phyloP scores from a whole-genome alignment of 306 rosid species.

The Datisca glomerata region DNA sequence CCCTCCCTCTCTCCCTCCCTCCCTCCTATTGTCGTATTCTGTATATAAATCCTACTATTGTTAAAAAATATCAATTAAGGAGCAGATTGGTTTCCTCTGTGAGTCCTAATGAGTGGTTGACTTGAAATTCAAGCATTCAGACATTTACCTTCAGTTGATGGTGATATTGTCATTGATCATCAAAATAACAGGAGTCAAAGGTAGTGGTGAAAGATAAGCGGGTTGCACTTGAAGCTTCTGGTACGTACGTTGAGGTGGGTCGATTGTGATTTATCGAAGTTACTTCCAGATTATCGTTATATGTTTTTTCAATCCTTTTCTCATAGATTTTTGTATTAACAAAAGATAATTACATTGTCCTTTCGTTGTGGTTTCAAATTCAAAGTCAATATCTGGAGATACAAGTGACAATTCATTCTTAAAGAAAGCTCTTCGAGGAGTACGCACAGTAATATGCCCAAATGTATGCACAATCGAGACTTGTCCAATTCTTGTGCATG shows the following conservation, averaged over 20 bases:
- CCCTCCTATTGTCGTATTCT: no score
- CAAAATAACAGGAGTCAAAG: constrained; percentile 55
- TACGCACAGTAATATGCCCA: constrained; percentile 75
- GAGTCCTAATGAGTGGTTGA: no score
- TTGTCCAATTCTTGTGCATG: no score
- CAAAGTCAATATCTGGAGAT: constrained; percentile 63
- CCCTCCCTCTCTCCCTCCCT: no score
- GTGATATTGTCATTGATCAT: no score
- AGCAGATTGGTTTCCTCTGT: no score
- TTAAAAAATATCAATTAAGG: no score
- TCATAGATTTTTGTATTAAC: constrained; percentile 1
- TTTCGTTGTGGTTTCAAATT: constrained; percentile 13
- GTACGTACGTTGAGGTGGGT: constrained; percentile 80
- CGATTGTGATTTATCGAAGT: constrained; percentile 13
- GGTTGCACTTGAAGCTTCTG: constrained; percentile 85
- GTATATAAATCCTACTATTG: no score
- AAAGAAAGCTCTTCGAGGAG: constrained; percentile 70
- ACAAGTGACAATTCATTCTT: no score
- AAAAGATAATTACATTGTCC: constrained; percentile 13
- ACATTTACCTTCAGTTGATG: no score
- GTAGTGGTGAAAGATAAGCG: constrained; percentile 77
- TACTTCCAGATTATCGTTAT: not conserved
- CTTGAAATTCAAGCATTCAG: no score
- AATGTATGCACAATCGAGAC: constrained; percentile 39
- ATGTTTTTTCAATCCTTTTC: constrained; percentile 1